These are phyloP conservation scores for Zarea fungicola DNA, from an alignment of 2,329 filamentous ascomycete genomes.

Conservation along the genomic window DNA sequence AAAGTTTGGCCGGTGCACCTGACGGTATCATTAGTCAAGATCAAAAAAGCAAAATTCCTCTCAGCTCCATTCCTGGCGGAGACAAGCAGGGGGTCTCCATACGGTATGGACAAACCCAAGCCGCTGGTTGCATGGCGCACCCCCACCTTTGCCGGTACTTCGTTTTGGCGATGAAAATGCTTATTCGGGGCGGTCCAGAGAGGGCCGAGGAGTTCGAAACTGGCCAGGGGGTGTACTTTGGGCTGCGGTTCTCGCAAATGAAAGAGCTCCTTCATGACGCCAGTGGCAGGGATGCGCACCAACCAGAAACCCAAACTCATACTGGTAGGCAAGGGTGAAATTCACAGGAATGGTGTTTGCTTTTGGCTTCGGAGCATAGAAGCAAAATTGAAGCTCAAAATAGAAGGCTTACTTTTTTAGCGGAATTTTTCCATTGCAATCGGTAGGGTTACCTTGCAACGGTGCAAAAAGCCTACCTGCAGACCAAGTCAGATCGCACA, in stretches of 20 bases:
- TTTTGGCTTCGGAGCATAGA: neutral
- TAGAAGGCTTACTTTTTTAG: neutral
- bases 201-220: neutral
- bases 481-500: conserved; percentile 5
- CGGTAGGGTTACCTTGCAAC: conserved; percentile 5
- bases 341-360: neutral
- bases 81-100: neutral
- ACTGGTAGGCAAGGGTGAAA: neutral
- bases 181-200: too few species aligned
- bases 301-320: neutral
- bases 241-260: conserved; percentile 10
- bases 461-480: neutral
- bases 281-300: neutral
- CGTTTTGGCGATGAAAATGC: too few species aligned
- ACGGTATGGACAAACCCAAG: neutral
- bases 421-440: neutral
- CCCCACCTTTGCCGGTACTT: neutral
- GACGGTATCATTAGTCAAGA: too few species aligned
- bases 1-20: too few species aligned
- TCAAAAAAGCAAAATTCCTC: neutral
- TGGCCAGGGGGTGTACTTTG: neutral
- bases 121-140: neutral
- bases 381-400: neutral
- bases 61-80: neutral
- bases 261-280: neutral